Percentiles rank a stretch among this genome's conserved stretches.
Conservation (phyloP, 208 protist species). For the Leishmania martiniquensis region DNA sequence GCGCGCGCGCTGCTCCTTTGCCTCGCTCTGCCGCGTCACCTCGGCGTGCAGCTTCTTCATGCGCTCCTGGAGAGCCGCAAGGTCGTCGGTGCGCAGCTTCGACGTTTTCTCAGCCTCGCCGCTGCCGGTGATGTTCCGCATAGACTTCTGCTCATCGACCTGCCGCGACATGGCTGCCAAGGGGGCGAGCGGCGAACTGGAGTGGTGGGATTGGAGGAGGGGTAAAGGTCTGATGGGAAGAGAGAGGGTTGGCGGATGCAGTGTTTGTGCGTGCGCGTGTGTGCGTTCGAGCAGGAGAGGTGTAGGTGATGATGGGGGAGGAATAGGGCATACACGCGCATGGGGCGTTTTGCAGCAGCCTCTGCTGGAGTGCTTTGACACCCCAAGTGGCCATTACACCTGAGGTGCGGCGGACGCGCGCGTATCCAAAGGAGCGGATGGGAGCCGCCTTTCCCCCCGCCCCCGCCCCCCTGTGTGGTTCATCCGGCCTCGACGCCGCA, state of each 20-base stretch:
- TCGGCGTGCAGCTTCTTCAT: slow-evolving; percentile 75
- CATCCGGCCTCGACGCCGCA: not conserved
- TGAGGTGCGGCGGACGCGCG: not conserved
- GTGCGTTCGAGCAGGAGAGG: not conserved
- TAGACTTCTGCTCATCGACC: slow-evolving; percentile 76
- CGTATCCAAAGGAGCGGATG: not conserved
- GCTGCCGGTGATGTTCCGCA: slow-evolving; percentile 68
- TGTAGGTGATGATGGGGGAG: not conserved
- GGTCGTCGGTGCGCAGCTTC: slow-evolving; percentile 74
- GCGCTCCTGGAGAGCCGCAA: slow-evolving; percentile 63
- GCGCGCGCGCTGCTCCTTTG: slow-evolving; percentile 53
- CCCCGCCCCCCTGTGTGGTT: not conserved
- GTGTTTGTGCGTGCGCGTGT: not conserved
- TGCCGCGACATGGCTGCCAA: slow-evolving; percentile 55
- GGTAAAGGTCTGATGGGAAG: not conserved
- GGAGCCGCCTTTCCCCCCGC: too few relatives aligned
- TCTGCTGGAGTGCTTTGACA: not conserved
- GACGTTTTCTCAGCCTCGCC: slow-evolving; percentile 63
- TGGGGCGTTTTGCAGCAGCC: not conserved
- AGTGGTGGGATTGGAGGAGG: not conserved
- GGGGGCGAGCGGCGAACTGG: not conserved
- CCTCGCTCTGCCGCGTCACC: slow-evolving; percentile 59
- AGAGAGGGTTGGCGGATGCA: not conserved
- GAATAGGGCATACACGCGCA: not conserved
- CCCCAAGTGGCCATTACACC: not conserved